Percentiles rank a stretch among this genome's conserved stretches.
These are phyloP conservation scores for Pythium rishiriense DNA, from an alignment of 352 stramenopile genomes.

Conservation along the genomic window DNA sequence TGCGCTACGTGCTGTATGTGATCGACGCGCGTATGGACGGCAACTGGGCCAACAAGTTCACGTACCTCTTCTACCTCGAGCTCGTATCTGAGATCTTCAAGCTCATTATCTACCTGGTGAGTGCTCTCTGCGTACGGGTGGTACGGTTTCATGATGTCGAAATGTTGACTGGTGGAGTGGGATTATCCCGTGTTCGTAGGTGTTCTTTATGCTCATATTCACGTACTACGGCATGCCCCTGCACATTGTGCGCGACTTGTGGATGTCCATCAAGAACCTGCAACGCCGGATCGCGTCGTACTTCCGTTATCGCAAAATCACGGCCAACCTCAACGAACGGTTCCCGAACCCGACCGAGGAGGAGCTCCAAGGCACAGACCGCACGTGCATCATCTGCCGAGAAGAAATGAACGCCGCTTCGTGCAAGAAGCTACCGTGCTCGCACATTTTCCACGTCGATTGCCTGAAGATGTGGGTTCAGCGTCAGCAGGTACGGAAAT, in stretches of 20 bases:
- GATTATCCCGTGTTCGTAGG: constrained; percentile 31
- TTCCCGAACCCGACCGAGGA: constrained; percentile 95
- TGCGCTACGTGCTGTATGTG: constrained; percentile 92
- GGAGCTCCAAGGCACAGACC: constrained; percentile 92
- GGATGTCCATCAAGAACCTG: constrained; percentile 90
- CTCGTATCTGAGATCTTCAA: constrained; percentile 94
- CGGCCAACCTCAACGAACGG: constrained; percentile 94
- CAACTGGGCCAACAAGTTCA: constrained; percentile 90
- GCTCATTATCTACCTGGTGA: constrained; percentile 95
- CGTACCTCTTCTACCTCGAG: constrained; percentile 95
- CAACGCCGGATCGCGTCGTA: constrained; percentile 83
- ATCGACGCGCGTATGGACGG: constrained; percentile 91
- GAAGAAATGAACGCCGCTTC: constrained; percentile 89
- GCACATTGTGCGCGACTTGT: constrained; percentile 97
- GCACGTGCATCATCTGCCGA: constrained; percentile 97
- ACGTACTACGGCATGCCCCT: constrained; percentile 97
- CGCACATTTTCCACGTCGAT: constrained; percentile 97
- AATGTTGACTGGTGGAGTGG: not conserved
- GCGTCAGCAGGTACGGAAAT: constrained; percentile 90
- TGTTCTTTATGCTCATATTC: constrained; percentile 98
- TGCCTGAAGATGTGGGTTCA: constrained; percentile 99
- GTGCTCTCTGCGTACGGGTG: not conserved
- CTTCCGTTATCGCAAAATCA: constrained; percentile 94
- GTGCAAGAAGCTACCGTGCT: constrained; percentile 97
- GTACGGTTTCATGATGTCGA: not conserved